These are phyloP conservation scores for Schizonepeta tenuifolia DNA, from an alignment of 257 asterid genomes.

Conservation along the genomic window DNA sequence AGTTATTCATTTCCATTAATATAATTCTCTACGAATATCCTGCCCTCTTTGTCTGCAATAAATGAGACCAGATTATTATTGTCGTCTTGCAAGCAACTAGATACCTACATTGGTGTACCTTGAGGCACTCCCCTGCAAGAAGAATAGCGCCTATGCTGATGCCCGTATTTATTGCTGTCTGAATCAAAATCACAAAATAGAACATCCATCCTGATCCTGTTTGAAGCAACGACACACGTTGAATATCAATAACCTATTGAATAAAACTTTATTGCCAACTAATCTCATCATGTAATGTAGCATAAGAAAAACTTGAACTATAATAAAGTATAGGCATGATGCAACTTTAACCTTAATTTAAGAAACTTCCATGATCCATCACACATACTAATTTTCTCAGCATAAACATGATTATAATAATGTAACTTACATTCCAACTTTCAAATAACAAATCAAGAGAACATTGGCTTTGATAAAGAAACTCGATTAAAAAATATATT, in stretches of 20 bases:
- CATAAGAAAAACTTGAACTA: neutral
- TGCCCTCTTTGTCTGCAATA: neutral
- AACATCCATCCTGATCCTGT: constrained; percentile 95
- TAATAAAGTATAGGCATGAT: neutral
- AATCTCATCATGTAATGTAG: constrained; percentile 18
- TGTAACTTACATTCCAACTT: neutral
- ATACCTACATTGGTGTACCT: constrained; percentile 58
- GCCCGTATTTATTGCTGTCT: constrained; percentile 91
- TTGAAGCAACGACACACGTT: constrained; percentile 14
- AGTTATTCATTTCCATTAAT: neutral
- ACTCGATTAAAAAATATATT: too few relatives aligned
- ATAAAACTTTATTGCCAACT: neutral
- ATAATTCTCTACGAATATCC: neutral
- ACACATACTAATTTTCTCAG: neutral
- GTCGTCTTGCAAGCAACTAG: constrained; percentile 5
- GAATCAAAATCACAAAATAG: constrained; percentile 88
- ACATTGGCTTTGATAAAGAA: neutral
- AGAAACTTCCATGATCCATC: neutral
- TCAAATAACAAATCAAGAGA: neutral
- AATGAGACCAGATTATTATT: neutral
- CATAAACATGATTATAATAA: neutral
- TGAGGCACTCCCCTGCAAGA: constrained; percentile 92
- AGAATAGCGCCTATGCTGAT: constrained; percentile 87
- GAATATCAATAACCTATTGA: neutral
- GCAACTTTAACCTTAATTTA: neutral